Base-by-base conservation (phyloP, 352 stramenopile genomes). In the Saprolegnia parasitica region DNA sequence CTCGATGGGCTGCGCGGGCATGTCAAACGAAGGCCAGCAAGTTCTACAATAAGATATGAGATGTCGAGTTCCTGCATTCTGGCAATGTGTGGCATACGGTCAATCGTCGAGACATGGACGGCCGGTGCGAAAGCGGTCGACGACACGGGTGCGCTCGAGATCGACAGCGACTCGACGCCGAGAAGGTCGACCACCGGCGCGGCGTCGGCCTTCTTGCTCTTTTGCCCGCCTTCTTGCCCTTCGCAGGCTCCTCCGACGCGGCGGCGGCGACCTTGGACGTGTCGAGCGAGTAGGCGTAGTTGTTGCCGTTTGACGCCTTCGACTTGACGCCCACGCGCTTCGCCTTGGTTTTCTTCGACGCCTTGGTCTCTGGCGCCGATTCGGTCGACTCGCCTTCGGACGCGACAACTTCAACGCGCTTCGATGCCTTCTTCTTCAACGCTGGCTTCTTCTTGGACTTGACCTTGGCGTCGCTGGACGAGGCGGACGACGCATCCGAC, bases 1-100 rank as follows among this genome's bases (percentile, higher is more conserved):
- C 52, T 60, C 42, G 5, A 35, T 35, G 29, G 29, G 29, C 20
- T 60, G 52, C 9, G 20, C n/a, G 13, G 52, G 52, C 52, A 60
- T 60, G 37, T 70, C 63, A 18, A 70, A 70, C 18, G 63, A 70
- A 70, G 50, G 13, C 63, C 63, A 6, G 63, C 63, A 18, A 70
- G 37, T 62, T 70, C 63, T 70, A 58, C 13, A 35, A 58, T 11
- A 68, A 58, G n/a, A 55, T 37, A 40, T 52, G 52, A 42, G n/a
- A 60, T 2, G n/a, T 29, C n/a, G 21, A 52, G 21, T 52, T 52
- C 46, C 23, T 16, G 16, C 32, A 15, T 46, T 46, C 39, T 8
- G 15, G 39, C 52, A 39, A 13, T 16, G 21, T 57, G 21, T 24
- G 13, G 39, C 63, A 32, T 70, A 70, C 63, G 63, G 39, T 70